These are phyloP conservation scores for Lentinus tigrinus DNA, from an alignment of 768 basidiomycete species.

Conservation along the genomic window DNA sequence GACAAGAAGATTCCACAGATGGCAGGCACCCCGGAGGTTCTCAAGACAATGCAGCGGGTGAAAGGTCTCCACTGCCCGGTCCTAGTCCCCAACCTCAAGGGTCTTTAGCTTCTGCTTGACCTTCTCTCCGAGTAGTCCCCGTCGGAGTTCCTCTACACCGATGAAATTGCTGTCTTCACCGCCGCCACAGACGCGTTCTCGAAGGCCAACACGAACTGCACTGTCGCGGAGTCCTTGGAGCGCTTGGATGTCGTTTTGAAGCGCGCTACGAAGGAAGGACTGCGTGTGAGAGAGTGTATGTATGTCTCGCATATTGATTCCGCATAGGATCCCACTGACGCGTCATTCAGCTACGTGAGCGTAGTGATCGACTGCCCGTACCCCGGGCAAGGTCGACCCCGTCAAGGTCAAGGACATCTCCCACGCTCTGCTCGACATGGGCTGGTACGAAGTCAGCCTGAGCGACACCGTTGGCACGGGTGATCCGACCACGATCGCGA, in stretches of 20 bases:
- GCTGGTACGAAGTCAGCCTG: conserved; percentile 89
- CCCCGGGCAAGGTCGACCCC: conserved; percentile 71
- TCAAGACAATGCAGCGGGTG: conserved; percentile 52
- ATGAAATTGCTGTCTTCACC: conserved; percentile 88
- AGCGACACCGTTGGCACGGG: conserved; percentile 93
- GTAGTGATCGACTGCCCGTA: conserved; percentile 85
- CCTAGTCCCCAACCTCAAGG: conserved; percentile 78
- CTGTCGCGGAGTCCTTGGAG: conserved; percentile 66
- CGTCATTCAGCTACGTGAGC: conserved; percentile 84
- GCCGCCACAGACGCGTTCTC: conserved; percentile 87
- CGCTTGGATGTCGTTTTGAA: conserved; percentile 61
- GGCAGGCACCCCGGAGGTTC: conserved; percentile 80
- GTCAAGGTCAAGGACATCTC: conserved; percentile 66
- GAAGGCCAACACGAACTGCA: conserved; percentile 80
- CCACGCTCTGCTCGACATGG: conserved; percentile 77
- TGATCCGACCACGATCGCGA: conserved; percentile 63
- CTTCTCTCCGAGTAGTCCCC: conserved; percentile 42
- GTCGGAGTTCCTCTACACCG: conserved; percentile 50
- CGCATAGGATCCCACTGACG: neutral
- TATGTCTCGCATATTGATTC: neutral
- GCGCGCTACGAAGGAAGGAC: conserved; percentile 53
- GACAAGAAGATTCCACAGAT: conserved; percentile 48
- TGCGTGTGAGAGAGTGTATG: conserved; percentile 70
- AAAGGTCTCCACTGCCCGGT: conserved; percentile 71
- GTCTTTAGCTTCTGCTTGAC: conserved; percentile 64